These are phyloP conservation scores for Colletotrichum cereale DNA, from an alignment of 2,329 filamentous ascomycete genomes.

Conservation along the genomic window DNA sequence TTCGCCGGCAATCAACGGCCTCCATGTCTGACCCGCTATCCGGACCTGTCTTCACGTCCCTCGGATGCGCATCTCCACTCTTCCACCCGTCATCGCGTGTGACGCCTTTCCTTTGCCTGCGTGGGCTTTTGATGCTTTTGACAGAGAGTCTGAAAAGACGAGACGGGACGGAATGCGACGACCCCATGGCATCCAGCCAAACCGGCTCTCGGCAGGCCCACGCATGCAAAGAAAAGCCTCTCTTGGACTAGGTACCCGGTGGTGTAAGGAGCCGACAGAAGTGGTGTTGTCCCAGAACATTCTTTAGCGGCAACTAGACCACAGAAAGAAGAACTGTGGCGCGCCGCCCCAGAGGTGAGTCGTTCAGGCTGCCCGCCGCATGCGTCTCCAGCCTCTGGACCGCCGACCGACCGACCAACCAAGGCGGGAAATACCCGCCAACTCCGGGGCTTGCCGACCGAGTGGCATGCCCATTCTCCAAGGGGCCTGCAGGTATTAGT, in stretches of 20 bases:
- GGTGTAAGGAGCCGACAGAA: background rate
- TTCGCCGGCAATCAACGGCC: constrained; percentile 21
- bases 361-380: background rate
- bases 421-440: background rate
- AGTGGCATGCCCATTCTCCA: background rate
- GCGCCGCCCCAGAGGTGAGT: background rate
- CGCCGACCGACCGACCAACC: background rate
- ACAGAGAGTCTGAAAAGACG: background rate
- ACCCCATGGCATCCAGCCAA: too few relatives aligned
- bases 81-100: constrained; percentile 12
- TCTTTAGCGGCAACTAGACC: constrained; percentile 5
- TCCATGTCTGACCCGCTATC: background rate
- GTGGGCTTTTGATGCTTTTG: too few relatives aligned
- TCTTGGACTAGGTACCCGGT: background rate
- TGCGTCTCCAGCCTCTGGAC: background rate
- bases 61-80: background rate
- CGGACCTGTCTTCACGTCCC: background rate
- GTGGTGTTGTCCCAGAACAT: background rate
- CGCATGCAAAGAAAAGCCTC: background rate
- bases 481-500: background rate
- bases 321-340: background rate
- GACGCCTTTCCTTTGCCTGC: constrained; percentile 10
- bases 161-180: constrained; percentile 20
- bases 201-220: background rate
- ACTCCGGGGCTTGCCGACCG: background rate